Evolutionary conservation across 2,329 filamentous ascomycete genomes (phyloP).

Genomic region (Colletotrichum sp.): DNA sequence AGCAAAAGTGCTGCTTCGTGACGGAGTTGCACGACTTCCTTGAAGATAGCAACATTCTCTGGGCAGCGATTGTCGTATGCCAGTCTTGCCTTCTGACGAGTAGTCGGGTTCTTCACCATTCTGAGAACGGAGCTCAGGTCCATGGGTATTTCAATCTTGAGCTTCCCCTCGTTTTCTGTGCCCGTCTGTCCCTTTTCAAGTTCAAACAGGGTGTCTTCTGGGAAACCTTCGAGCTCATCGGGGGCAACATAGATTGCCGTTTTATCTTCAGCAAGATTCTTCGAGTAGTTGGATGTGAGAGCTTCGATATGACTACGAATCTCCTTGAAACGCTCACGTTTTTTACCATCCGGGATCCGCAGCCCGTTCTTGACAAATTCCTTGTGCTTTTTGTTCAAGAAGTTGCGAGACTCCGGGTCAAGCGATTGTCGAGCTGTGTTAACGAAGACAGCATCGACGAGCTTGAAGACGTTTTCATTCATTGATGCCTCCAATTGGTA

Average conservation of each 20-base stretch:
- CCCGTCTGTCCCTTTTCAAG: constrained; percentile 68
- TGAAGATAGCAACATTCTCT: constrained; percentile 69
- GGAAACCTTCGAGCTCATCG: background rate
- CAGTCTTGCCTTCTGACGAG: constrained; percentile 40
- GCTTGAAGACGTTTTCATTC: background rate
- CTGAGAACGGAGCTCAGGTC: constrained; percentile 79
- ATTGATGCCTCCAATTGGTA: background rate
- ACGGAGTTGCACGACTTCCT: constrained; percentile 74
- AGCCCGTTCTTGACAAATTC: background rate
- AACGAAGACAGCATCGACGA: background rate
- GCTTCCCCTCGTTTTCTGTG: constrained; percentile 70
- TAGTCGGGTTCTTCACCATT: constrained; percentile 72
- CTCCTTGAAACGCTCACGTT: background rate
- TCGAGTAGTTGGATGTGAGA: background rate
- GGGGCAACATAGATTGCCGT: background rate
- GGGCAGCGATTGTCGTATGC: background rate
- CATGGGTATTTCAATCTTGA: constrained; percentile 81
- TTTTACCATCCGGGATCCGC: background rate
- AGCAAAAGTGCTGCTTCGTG: constrained; percentile 80
- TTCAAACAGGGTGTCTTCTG: constrained; percentile 42
- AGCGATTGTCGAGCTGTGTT: rapidly evolving
- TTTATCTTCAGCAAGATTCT: background rate
- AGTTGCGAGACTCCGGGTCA: background rate
- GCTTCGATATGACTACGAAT: background rate
- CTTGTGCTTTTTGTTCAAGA: background rate